A percentile compares a stretch with the other conserved stretches of the same genome.
These are phyloP conservation scores for Prunus fruticosa DNA, from an alignment of 306 rosid genomes.

Conservation along the genomic window DNA sequence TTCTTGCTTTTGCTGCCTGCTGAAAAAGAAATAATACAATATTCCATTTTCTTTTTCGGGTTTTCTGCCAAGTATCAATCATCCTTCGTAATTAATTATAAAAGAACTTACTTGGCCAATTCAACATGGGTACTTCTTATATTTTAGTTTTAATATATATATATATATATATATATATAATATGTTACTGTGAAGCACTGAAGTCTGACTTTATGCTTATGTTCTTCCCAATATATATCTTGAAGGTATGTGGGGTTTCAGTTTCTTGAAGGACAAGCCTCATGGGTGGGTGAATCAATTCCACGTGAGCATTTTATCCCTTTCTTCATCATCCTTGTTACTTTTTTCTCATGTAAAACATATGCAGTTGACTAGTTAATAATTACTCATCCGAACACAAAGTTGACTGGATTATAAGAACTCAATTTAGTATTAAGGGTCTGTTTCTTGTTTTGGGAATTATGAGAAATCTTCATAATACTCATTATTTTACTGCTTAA, in stretches of 20 bases:
- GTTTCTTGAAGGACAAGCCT: slow-evolving; percentile 50
- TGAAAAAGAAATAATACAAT: neutral
- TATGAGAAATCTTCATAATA: neutral
- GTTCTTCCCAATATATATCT: slow-evolving; percentile 16
- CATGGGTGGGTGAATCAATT: slow-evolving; percentile 43
- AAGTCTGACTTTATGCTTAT: slow-evolving; percentile 15
- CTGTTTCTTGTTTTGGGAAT: neutral
- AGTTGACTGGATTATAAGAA: neutral
- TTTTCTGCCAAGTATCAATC: neutral
- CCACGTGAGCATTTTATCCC: slow-evolving; percentile 48
- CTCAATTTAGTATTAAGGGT: neutral
- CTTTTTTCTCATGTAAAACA: neutral
- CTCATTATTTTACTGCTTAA: neutral
- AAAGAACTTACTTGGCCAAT: neutral
- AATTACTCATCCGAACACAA: neutral
- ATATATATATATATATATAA: too few species aligned
- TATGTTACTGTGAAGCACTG: neutral
- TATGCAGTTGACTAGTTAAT: neutral
- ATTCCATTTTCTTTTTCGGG: neutral
- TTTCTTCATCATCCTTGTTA: slow-evolving; percentile 3
- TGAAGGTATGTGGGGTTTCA: slow-evolving; percentile 88
- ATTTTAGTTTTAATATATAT: neutral
- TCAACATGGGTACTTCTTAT: neutral
- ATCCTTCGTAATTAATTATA: neutral
- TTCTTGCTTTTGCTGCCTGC: too few species aligned